A percentile compares a stretch with the other conserved stretches of the same genome.
These are phyloP conservation scores for Coniella lustricola DNA, from an alignment of 2,329 filamentous ascomycete genomes.

Conservation along the genomic window DNA sequence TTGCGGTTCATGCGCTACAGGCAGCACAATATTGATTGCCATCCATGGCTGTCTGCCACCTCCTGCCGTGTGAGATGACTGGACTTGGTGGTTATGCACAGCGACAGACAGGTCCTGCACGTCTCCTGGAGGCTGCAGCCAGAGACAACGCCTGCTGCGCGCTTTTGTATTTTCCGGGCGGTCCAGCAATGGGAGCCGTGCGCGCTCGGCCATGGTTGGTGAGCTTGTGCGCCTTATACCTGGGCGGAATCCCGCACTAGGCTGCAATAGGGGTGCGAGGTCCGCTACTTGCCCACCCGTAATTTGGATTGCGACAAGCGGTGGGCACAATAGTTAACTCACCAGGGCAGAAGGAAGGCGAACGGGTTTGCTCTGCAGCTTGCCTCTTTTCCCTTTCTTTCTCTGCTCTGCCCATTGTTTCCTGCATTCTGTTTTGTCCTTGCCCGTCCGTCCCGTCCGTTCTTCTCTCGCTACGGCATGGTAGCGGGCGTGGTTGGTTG, in stretches of 20 bases:
- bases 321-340: conserved; percentile 6
- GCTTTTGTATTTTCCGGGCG: no score
- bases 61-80: no score
- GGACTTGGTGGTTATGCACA: no score
- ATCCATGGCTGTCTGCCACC: no score
- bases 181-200: not conserved
- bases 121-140: not conserved
- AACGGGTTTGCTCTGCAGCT: not conserved
- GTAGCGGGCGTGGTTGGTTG: conserved; percentile 7
- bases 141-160: not conserved
- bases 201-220: conserved; percentile 6
- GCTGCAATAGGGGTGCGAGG: conserved; percentile 6
- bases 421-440: no score
- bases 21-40: no score
- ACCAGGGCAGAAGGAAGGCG: not conserved
- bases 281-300: conserved; percentile 14
- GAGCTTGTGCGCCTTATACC: not conserved
- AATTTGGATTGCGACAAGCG: conserved; percentile 8
- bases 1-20: no score
- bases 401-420: not conserved
- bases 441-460: not conserved
- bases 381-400: not conserved
- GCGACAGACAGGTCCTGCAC: not conserved
- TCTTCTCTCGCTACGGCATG: not conserved
- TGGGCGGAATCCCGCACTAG: conserved; percentile 8